Conservation (phyloP, 805 yeast genomes). For the Metschnikowia rubicola region DNA sequence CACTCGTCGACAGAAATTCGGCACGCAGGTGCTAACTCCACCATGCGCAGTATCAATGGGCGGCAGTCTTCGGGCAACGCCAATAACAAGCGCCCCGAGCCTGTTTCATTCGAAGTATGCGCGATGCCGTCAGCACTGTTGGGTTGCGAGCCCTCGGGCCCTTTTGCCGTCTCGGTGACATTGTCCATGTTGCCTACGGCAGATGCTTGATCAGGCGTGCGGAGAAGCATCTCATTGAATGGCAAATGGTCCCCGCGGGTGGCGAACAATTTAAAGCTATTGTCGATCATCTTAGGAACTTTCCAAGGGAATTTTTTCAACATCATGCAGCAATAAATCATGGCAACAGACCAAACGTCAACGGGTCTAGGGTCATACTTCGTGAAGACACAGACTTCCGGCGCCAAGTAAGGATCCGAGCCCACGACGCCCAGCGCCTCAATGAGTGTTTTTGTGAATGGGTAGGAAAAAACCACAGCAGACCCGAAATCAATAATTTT, state of each 20-base stretch:
- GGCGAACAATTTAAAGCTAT: conserved; percentile 79
- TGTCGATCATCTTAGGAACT: conserved; percentile 78
- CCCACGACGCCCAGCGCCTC: conserved; percentile 86
- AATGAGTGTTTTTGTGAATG: conserved; percentile 67
- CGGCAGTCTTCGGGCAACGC: conserved; percentile 73
- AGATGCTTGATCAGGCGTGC: conserved; percentile 41
- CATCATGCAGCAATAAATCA: conserved; percentile 88
- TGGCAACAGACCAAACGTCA: conserved; percentile 91
- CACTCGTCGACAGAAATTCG: conserved; percentile 78
- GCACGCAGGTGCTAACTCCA: conserved; percentile 81
- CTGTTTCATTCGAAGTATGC: conserved; percentile 64
- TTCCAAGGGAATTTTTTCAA: conserved; percentile 93
- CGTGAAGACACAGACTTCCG: conserved; percentile 81
- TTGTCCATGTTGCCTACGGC: conserved; percentile 19
- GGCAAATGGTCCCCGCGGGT: conserved; percentile 63
- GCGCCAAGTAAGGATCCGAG: conserved; percentile 86
- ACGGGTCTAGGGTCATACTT: conserved; percentile 91
- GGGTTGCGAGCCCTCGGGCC: conserved; percentile 12
- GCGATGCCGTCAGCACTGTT: conserved; percentile 31
- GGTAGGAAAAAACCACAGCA: conserved; percentile 87
- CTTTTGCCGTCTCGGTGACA: conserved; percentile 20
- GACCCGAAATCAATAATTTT: conserved; percentile 92
- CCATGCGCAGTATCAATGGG: conserved; percentile 69
- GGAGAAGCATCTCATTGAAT: conserved; percentile 56
- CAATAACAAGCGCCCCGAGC: conserved; percentile 66